These are phyloP conservation scores for Glycine latifolia DNA, from an alignment of 306 rosid species.

Conservation along the genomic window DNA sequence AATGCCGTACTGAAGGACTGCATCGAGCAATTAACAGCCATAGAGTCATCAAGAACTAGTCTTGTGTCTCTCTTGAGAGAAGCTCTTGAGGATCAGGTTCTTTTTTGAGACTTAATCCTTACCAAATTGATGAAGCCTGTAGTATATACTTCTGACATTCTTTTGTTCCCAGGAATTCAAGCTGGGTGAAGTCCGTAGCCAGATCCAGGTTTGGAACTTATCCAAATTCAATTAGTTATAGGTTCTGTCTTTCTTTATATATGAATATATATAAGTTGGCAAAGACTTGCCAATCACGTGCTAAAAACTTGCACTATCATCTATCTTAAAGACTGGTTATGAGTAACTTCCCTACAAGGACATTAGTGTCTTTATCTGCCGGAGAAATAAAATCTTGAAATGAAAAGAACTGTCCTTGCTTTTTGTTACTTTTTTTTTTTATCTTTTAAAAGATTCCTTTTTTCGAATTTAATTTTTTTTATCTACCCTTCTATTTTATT, in stretches of 20 bases:
- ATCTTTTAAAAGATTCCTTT: background rate
- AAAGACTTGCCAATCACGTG: background rate
- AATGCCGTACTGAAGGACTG: constrained; percentile 73
- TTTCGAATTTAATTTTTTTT: background rate
- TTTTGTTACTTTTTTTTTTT: background rate
- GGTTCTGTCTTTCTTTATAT: constrained; percentile 22
- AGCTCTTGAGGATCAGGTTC: constrained; percentile 95
- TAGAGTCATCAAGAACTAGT: constrained; percentile 80
- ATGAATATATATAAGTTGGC: constrained; percentile 19
- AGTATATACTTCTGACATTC: constrained; percentile 45
- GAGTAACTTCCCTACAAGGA: background rate
- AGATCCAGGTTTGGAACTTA: constrained; percentile 85
- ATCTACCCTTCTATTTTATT: background rate
- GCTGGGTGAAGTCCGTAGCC: constrained; percentile 83
- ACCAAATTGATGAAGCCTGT: constrained; percentile 4
- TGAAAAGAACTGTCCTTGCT: background rate
- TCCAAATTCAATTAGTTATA: constrained; percentile 26
- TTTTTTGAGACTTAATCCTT: constrained; percentile 28
- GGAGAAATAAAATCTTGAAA: background rate
- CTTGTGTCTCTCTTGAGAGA: constrained; percentile 89
- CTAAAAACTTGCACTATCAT: background rate
- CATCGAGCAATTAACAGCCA: constrained; percentile 74
- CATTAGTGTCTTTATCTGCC: background rate
- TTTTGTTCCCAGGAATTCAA: constrained; percentile 76
- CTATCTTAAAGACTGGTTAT: background rate